A percentile compares a stretch with the other conserved stretches of the same genome.
phyloP scores from a whole-genome alignment of 352 stramenopile species.

The Pythium folliculosum region DNA sequence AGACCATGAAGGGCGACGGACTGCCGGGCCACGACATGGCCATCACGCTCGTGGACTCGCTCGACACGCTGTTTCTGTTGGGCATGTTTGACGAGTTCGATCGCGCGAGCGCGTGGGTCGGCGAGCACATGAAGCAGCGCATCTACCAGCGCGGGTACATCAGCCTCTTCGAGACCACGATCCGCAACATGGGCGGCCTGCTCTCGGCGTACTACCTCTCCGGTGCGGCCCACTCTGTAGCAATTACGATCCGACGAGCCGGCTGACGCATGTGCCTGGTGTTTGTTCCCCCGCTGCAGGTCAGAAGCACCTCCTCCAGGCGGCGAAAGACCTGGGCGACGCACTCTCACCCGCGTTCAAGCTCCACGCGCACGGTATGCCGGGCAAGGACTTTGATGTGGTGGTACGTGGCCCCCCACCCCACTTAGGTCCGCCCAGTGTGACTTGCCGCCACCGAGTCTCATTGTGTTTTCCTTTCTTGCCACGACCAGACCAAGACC shows the following conservation, averaged over 20 bases:
- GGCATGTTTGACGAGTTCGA: conserved; percentile 84
- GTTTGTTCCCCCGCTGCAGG: conserved; percentile 19
- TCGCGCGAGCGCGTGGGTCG: conserved; percentile 63
- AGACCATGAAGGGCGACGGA: conserved; percentile 54
- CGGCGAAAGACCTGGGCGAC: conserved; percentile 64
- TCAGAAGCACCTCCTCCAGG: conserved; percentile 53
- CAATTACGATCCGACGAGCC: neutral
- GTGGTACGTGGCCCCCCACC: conserved; percentile 33
- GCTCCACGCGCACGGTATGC: conserved; percentile 51
- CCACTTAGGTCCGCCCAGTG: neutral
- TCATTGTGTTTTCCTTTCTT: neutral
- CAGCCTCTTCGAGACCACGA: conserved; percentile 83
- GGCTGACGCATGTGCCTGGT: neutral
- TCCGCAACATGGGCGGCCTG: conserved; percentile 72
- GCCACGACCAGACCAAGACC: conserved; percentile 33
- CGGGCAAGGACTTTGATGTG: conserved; percentile 68
- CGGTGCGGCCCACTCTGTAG: conserved; percentile 24
- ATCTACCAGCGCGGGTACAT: conserved; percentile 69
- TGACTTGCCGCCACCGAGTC: neutral
- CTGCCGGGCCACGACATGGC: conserved; percentile 71
- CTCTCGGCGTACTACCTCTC: conserved; percentile 71
- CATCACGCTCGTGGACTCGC: conserved; percentile 74
- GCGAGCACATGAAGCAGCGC: conserved; percentile 57
- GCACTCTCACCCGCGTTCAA: conserved; percentile 64
- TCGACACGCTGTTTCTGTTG: conserved; percentile 77